These are phyloP conservation scores for Firmiana major DNA, from an alignment of 345 rosid genomes.

Conservation along the genomic window DNA sequence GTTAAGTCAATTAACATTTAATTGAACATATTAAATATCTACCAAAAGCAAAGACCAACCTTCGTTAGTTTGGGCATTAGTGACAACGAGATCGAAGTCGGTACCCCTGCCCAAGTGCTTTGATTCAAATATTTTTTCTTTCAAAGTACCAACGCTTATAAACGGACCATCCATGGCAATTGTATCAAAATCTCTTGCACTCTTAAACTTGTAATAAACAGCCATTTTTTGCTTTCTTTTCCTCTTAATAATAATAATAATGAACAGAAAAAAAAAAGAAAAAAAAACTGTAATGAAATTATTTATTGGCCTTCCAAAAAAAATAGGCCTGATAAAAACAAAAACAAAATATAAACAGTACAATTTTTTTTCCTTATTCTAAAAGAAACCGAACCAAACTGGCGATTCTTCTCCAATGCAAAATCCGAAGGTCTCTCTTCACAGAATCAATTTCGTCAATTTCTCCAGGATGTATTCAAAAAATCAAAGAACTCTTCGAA, in stretches of 20 bases:
- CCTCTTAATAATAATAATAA: constrained; percentile 10
- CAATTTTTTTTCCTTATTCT: constrained; percentile 15
- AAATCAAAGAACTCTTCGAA: neutral
- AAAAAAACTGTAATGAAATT: neutral
- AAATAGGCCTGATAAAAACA: constrained; percentile 33
- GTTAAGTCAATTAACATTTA: constrained; percentile 3
- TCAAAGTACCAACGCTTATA: constrained; percentile 93
- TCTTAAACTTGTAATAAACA: constrained; percentile 98
- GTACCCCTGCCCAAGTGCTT: constrained; percentile 99
- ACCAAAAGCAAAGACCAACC: constrained; percentile 67
- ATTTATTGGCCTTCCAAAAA: constrained; percentile 34
- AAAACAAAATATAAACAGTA: constrained; percentile 21
- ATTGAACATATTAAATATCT: constrained; percentile 6
- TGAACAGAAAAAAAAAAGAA: constrained; percentile 14
- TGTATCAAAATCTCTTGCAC: constrained; percentile 97
- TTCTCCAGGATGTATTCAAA: neutral
- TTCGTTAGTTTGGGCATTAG: constrained; percentile 98
- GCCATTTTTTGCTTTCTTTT: constrained; percentile 55
- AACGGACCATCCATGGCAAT: constrained; percentile 94
- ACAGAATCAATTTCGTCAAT: neutral
- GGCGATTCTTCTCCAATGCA: constrained; percentile 12
- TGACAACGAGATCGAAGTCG: constrained; percentile 94
- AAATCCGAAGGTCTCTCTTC: constrained; percentile 7
- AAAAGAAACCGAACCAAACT: constrained; percentile 17
- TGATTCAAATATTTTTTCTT: constrained; percentile 98